Evolutionary conservation across 1,284 basidiomycete genomes (phyloP).

Genomic region (Ceratobasidium sp.): DNA sequence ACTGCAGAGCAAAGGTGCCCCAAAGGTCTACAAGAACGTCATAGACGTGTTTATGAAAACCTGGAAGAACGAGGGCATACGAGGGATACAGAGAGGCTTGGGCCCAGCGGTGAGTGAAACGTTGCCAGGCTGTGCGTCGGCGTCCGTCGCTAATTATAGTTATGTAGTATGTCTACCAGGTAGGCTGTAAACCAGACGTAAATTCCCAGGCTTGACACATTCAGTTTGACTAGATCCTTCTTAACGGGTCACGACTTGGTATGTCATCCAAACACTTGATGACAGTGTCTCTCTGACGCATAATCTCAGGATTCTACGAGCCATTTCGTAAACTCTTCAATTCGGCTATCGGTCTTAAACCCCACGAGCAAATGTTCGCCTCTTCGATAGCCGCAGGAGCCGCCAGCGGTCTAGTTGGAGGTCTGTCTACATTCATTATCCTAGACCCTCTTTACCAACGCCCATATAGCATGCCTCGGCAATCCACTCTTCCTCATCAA

Average conservation of each 20-base stretch:
- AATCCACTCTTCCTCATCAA: conserved; percentile 97
- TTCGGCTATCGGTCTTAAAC: conserved; percentile 66
- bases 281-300: conserved; percentile 9
- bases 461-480: conserved; percentile 78
- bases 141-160: not conserved
- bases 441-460: conserved; percentile 14
- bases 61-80: conserved; percentile 88
- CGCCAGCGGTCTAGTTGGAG: conserved; percentile 87
- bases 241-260: conserved; percentile 96
- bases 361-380: conserved; percentile 69
- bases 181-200: conserved; percentile 49
- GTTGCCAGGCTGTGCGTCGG: not conserved
- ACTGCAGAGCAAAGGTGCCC: conserved; percentile 74
- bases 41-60: conserved; percentile 90
- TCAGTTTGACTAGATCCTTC: conserved; percentile 67
- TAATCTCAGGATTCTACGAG: conserved; percentile 85
- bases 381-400: conserved; percentile 88
- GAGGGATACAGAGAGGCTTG: conserved; percentile 90
- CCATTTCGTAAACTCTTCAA: conserved; percentile 84
- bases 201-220: not conserved
- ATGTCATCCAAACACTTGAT: conserved; percentile 44
- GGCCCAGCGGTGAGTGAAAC: conserved; percentile 79
- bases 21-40: conserved; percentile 87
- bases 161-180: conserved; percentile 87
- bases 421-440: conserved; percentile 54